phyloP scores from a whole-genome alignment of 768 basidiomycete species.

The Russula ochroleuca region DNA sequence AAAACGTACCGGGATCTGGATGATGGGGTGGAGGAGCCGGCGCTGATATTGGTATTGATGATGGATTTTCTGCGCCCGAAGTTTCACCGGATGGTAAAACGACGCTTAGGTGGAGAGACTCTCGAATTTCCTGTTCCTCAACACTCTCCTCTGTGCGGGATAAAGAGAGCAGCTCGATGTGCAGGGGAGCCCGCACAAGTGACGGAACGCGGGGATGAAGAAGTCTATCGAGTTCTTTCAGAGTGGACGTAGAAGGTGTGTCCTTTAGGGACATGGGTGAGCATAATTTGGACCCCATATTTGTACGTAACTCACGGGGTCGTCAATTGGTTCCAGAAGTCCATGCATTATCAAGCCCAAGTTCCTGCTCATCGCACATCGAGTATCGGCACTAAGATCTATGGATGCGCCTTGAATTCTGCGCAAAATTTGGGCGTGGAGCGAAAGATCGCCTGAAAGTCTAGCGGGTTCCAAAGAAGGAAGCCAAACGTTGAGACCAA shows the following conservation, averaged over 20 bases:
- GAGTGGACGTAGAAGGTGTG: constrained; percentile 9
- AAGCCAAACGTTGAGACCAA: constrained; percentile 55
- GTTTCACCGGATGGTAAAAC: constrained; percentile 9
- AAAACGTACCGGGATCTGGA: neutral
- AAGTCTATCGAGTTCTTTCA: constrained; percentile 48
- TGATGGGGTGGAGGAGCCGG: neutral
- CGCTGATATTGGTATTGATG: neutral
- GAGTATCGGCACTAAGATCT: constrained; percentile 51
- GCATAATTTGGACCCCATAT: constrained; percentile 33
- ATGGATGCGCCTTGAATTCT: constrained; percentile 48
- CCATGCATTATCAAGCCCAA: constrained; percentile 50
- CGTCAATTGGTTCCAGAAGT: constrained; percentile 17
- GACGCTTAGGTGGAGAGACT: constrained; percentile 39
- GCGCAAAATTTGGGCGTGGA: constrained; percentile 44
- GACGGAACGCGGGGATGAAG: constrained; percentile 81
- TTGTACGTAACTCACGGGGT: constrained; percentile 33
- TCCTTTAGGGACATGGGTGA: constrained; percentile 1
- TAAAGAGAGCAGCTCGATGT: constrained; percentile 56
- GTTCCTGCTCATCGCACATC: constrained; percentile 56
- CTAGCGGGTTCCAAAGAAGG: constrained; percentile 52
- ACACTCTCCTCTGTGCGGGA: constrained; percentile 58
- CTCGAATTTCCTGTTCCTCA: constrained; percentile 53
- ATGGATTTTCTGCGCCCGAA: neutral
- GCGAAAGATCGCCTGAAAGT: constrained; percentile 48
- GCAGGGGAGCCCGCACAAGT: constrained; percentile 61